Evolutionary conservation across 306 rosid species (phyloP).

Genomic region (Morella rubra): DNA sequence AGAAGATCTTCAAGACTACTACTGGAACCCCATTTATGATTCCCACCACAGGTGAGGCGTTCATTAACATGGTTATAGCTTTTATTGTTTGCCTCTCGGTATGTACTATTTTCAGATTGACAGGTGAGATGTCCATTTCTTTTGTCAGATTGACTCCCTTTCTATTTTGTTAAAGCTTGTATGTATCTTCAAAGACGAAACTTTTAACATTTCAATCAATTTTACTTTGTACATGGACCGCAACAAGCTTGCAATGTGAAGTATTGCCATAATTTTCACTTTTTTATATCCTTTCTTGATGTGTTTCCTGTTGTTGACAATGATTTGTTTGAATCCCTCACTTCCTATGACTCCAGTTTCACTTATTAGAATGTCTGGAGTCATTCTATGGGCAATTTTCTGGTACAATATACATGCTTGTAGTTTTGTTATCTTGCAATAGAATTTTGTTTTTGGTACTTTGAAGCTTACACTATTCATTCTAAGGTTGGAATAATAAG

Average conservation of each 20-base stretch:
- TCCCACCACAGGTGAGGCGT: conserved; percentile 87
- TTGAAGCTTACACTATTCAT: not conserved
- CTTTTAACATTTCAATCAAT: not conserved
- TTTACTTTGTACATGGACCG: not conserved
- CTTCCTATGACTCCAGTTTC: too few species aligned
- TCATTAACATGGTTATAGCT: not conserved
- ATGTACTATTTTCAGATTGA: too few species aligned
- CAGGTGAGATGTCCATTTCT: not conserved
- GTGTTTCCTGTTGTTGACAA: not conserved
- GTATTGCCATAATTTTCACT: not conserved
- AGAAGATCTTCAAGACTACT: conserved; percentile 93
- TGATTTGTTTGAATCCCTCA: not conserved
- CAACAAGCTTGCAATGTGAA: not conserved
- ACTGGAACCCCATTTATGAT: conserved; percentile 82
- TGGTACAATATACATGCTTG: not conserved
- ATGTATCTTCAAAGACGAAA: not conserved
- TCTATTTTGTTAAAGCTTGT: not conserved
- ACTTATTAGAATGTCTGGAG: not conserved
- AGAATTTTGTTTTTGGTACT: not conserved
- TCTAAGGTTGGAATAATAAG: conserved; percentile 8
- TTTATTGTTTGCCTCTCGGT: not conserved
- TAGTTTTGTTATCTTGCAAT: not conserved
- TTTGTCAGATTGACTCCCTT: not conserved
- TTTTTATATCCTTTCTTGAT: not conserved
- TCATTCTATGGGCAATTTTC: not conserved